Conservation (phyloP, 768 basidiomycete genomes). For the Suillus tomentosus region DNA sequence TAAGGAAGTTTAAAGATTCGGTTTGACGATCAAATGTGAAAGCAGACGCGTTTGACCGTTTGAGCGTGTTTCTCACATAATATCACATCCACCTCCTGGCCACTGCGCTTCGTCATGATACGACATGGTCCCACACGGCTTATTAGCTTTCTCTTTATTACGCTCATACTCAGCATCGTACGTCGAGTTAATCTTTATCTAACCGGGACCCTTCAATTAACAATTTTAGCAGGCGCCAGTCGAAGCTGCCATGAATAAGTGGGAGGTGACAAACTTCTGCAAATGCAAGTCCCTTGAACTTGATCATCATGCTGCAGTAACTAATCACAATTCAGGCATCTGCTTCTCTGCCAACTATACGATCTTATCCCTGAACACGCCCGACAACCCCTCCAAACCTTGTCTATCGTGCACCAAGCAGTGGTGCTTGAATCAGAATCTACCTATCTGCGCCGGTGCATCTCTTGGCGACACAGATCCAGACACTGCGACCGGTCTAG, state of each 20-base stretch:
- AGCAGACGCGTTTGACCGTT: constrained; percentile 6
- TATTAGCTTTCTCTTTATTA: constrained; percentile 19
- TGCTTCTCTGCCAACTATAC: constrained; percentile 88
- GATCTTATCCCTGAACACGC: constrained; percentile 77
- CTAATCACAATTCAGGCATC: constrained; percentile 59
- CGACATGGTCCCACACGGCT: neutral
- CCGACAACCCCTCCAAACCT: constrained; percentile 85
- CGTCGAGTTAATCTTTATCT: constrained; percentile 20
- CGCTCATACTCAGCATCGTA: constrained; percentile 24
- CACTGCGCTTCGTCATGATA: neutral
- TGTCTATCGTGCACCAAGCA: constrained; percentile 93
- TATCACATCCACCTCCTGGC: neutral
- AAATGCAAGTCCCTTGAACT: constrained; percentile 58
- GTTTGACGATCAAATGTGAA: constrained; percentile 5
- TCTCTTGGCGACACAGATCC: constrained; percentile 85
- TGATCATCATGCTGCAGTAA: constrained; percentile 4
- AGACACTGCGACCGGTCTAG: constrained; percentile 92
- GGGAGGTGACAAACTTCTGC: constrained; percentile 91
- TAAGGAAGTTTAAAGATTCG: neutral
- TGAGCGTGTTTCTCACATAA: constrained; percentile 11
- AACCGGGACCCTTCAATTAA: constrained; percentile 12
- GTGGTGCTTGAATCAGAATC: constrained; percentile 93
- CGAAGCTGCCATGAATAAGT: constrained; percentile 58
- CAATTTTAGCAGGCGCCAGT: constrained; percentile 38
- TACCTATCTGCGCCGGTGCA: constrained; percentile 80